A percentile compares a stretch with the other conserved stretches of the same genome.
Evolutionary conservation across 108 stramenopile genomes (phyloP).

Genomic region (Seminavis robusta): DNA sequence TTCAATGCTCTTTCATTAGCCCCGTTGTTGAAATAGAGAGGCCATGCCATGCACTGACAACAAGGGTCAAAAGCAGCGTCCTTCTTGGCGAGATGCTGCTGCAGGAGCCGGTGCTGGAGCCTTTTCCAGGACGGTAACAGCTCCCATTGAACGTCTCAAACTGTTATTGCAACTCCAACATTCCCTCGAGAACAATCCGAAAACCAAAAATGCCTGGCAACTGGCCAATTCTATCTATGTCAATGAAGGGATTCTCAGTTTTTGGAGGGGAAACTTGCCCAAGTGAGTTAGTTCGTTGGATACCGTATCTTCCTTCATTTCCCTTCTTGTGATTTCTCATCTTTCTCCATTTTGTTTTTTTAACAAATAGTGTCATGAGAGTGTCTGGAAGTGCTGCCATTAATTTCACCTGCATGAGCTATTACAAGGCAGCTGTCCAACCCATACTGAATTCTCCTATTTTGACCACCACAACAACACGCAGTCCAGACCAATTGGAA

Average conservation of each 20-base stretch:
- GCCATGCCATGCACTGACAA: too few species aligned
- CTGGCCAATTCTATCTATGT: constrained; percentile 56
- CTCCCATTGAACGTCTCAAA: constrained; percentile 98
- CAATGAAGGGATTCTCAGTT: constrained; percentile 57
- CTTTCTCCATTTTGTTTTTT: too few species aligned
- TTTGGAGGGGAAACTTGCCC: constrained; percentile 86
- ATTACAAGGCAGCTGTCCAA: constrained; percentile 45
- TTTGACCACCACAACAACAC: constrained; percentile 1
- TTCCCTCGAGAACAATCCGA: too few species aligned
- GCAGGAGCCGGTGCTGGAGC: constrained; percentile 83
- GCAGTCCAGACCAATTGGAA: background rate
- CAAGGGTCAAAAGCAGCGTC: too few species aligned
- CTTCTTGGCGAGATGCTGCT: constrained; percentile 48
- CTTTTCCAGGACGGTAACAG: constrained; percentile 84
- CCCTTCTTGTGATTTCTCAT: too few species aligned
- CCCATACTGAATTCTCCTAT: constrained; percentile 17
- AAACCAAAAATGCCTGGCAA: constrained; percentile 39
- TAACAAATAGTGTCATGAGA: constrained; percentile 65
- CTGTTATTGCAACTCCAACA: constrained; percentile 88
- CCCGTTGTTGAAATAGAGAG: too few species aligned
- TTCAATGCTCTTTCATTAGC: too few species aligned
- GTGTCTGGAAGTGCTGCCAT: constrained; percentile 73
- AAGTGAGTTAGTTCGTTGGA: too few species aligned
- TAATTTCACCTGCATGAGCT: constrained; percentile 82
- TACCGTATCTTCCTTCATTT: too few species aligned